Conservation (phyloP, 2,329 filamentous ascomycete genomes). For the Penicillium expansum region DNA sequence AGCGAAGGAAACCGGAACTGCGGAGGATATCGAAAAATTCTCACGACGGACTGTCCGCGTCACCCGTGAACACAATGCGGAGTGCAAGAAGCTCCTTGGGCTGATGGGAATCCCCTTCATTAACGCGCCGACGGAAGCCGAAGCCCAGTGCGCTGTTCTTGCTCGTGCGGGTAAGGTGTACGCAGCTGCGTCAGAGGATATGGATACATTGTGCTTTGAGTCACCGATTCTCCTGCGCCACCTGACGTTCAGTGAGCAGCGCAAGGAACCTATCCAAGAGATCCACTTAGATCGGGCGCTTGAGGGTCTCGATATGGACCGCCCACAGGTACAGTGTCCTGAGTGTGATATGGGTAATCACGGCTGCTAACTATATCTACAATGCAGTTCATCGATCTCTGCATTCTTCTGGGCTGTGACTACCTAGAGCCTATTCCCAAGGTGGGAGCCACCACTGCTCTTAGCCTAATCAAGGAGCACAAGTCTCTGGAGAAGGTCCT, state of each 20-base stretch:
- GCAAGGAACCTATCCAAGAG: constrained; percentile 96
- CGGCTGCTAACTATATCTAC: constrained; percentile 5
- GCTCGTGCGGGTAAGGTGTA: constrained; percentile 93
- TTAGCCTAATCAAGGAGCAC: constrained; percentile 92
- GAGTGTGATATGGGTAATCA: constrained; percentile 6
- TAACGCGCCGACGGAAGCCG: constrained; percentile 91
- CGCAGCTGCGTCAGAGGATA: constrained; percentile 94
- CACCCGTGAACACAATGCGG: constrained; percentile 93
- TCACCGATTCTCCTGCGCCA: constrained; percentile 86
- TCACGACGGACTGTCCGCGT: constrained; percentile 88
- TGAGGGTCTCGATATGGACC: constrained; percentile 83
- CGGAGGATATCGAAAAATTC: constrained; percentile 98
- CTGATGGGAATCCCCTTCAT: constrained; percentile 97
- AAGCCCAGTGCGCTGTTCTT: constrained; percentile 90
- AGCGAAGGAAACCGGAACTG: constrained; percentile 94
- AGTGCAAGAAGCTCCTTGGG: constrained; percentile 86
- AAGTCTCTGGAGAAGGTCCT: constrained; percentile 84
- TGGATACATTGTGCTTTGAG: constrained; percentile 97
- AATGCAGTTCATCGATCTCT: constrained; percentile 87
- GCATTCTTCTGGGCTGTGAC: constrained; percentile 95
- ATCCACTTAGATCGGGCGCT: constrained; percentile 85
- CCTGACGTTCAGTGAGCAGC: constrained; percentile 93
- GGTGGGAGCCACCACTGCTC: constrained; percentile 83
- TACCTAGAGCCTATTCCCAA: constrained; percentile 97
- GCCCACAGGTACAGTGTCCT: constrained; percentile 62